phyloP scores from a whole-genome alignment of 2,329 filamentous ascomycete species.

The Lasiodiplodia sp. region DNA sequence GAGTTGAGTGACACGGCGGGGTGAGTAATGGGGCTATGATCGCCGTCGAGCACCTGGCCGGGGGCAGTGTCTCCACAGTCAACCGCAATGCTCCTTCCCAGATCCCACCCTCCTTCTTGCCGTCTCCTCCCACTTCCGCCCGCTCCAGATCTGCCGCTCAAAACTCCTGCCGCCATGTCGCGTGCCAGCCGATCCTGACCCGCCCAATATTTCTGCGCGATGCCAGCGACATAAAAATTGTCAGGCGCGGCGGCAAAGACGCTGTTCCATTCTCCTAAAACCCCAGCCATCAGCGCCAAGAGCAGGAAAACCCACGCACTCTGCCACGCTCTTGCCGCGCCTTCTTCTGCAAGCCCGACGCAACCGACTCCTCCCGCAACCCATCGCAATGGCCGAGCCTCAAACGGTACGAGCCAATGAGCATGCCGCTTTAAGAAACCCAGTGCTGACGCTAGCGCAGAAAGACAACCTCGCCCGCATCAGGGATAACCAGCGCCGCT shows the following conservation, averaged over 20 bases:
- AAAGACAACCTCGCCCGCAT: slow-evolving; percentile 64
- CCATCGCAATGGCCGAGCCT: slow-evolving; percentile 1
- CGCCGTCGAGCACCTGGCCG: too few species aligned
- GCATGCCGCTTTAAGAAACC: not conserved
- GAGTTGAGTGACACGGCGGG: not conserved
- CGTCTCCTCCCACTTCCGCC: too few species aligned
- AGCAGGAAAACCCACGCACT: not conserved
- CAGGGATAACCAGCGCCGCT: slow-evolving; percentile 78
- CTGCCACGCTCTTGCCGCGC: not conserved
- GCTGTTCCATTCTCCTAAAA: not conserved
- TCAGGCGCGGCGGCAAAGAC: not conserved
- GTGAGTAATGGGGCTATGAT: not conserved
- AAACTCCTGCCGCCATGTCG: not conserved
- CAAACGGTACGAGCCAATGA: not conserved
- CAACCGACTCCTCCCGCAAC: not conserved
- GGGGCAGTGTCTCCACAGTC: not conserved
- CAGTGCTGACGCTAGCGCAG: slow-evolving; percentile 11
- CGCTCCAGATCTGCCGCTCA: too few species aligned
- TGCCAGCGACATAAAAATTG: not conserved
- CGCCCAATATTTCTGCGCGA: not conserved
- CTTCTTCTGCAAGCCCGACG: not conserved
- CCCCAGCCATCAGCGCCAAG: not conserved
- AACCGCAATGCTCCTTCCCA: not conserved
- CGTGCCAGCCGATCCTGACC: not conserved
- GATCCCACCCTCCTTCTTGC: too few species aligned